These are phyloP conservation scores for Euryodendron excelsum DNA, from an alignment of 148 eudicot species.

Conservation along the genomic window DNA sequence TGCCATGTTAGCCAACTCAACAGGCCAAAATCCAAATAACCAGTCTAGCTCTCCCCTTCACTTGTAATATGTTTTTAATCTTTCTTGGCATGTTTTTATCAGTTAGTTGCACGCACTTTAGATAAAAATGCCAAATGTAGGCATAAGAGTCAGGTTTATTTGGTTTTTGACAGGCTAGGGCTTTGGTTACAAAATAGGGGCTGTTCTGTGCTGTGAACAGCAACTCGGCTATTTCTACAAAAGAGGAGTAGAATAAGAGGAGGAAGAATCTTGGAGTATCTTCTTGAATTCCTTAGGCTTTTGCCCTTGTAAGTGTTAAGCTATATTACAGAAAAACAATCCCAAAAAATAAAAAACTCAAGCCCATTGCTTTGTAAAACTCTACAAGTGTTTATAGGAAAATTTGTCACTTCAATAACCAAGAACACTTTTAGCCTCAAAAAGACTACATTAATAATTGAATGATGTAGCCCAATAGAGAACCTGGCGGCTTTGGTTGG, in stretches of 20 bases:
- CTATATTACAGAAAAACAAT: too few relatives aligned
- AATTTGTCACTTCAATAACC: background rate
- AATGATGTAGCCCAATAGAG: too few relatives aligned
- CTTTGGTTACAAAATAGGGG: too few relatives aligned
- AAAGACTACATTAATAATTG: background rate
- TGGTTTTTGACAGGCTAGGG: background rate
- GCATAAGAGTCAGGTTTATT: background rate
- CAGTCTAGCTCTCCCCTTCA: background rate
- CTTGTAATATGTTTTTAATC: background rate
- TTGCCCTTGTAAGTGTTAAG: too few relatives aligned
- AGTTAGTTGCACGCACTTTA: background rate
- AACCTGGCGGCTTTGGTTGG: too few relatives aligned
- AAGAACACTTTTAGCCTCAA: background rate
- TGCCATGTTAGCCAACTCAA: background rate
- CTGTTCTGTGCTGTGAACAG: background rate
- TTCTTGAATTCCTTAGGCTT: too few relatives aligned
- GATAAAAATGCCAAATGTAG: background rate
- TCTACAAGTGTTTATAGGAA: background rate
- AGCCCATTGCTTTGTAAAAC: background rate
- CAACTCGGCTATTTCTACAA: background rate
- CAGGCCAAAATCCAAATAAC: background rate
- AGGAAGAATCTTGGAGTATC: background rate
- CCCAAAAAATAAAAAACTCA: background rate
- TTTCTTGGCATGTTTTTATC: background rate
- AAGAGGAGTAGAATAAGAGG: background rate